Percentiles rank a stretch among this genome's conserved stretches.
Conservation (phyloP, 306 rosid species). For the Dryas alaskensis region DNA sequence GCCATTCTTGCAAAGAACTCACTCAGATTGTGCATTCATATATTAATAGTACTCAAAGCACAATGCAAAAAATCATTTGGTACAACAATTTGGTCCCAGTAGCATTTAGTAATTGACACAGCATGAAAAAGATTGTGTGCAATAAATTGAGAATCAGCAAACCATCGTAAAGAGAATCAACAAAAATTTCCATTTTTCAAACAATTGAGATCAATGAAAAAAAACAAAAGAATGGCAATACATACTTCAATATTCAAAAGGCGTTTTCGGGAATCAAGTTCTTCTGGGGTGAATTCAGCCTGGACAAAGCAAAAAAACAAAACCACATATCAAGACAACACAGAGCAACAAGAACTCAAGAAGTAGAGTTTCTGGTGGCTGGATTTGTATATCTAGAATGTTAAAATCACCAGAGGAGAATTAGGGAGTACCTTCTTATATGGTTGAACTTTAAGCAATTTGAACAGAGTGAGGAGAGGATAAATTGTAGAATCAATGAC, state of each 20-base stretch:
- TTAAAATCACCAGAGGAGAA: not conserved
- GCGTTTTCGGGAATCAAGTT: slow-evolving; percentile 73
- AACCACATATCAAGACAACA: not conserved
- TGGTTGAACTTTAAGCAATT: slow-evolving; percentile 57
- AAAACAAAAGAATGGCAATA: not conserved
- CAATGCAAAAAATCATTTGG: not conserved
- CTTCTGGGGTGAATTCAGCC: slow-evolving; percentile 84
- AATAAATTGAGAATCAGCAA: not conserved
- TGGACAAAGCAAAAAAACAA: slow-evolving; percentile 27
- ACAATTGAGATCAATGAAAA: slow-evolving; percentile 5
- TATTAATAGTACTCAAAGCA: not conserved
- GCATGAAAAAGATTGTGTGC: not conserved
- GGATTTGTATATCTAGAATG: slow-evolving; percentile 8
- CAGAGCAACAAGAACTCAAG: not conserved
- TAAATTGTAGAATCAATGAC: slow-evolving; percentile 46
- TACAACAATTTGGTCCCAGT: not conserved
- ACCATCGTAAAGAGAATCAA: not conserved
- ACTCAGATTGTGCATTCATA: not conserved
- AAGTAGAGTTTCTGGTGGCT: not conserved
- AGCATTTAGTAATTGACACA: not conserved
- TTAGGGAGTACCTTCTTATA: slow-evolving; percentile 43
- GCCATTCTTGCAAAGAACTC: not conserved
- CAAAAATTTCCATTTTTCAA: not conserved
- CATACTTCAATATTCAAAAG: slow-evolving; percentile 53
- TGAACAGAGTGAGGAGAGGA: slow-evolving; percentile 62